Evolutionary conservation across 352 stramenopile species (phyloP), one percentile per base, ranked within the genome.

Genomic region (Phytopythium sindhum): DNA sequence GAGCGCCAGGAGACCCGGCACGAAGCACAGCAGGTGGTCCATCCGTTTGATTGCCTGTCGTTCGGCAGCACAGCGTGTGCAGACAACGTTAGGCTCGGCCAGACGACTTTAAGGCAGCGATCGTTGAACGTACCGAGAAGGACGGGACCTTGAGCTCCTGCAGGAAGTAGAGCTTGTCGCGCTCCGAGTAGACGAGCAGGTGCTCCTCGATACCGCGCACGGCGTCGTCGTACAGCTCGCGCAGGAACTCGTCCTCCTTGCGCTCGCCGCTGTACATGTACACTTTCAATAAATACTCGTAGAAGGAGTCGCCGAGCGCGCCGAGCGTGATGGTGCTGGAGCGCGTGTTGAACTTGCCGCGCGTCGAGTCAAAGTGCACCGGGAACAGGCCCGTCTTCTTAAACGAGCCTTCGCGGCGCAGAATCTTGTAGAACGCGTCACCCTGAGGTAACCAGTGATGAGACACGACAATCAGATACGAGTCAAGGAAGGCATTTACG

Each of bases 261-360:
- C 72, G 71, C 63, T 89, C 89, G 44, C 94, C 95, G 45, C 92
- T 97, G 80, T 98, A 97, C n/a, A 99, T 70, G 80, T 93, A 99
- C 41, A 97, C 81, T 77, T 99, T 99, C 44, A 99, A 73, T 57
- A 99, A 75, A 74, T 99, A 99, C 77, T 99, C 97, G 72, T 99
- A 99, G 68, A 98, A 97, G 17, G 89, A 98, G 72, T 99, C 98
- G 14, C 90, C 93, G 48, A 97, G 88, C 14, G 96, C 96, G 41
- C 97, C 97, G 67, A 99, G 91, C 14, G 91, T 97, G 59, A 98
- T 80, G n/a, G 57, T 66, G 51, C 54, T 68, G 42, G 52, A 74
- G 23, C 42, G 57, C 50, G 60, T 62, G 31, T 64, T 57, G 61
- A 84, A 88, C 31, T 69, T 68, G 35, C 76, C 72, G 9, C 35